Evolutionary conservation across 352 stramenopile genomes (phyloP), one percentile per base, ranked within the genome.

Genomic region (Globisporangium yorkense): DNA sequence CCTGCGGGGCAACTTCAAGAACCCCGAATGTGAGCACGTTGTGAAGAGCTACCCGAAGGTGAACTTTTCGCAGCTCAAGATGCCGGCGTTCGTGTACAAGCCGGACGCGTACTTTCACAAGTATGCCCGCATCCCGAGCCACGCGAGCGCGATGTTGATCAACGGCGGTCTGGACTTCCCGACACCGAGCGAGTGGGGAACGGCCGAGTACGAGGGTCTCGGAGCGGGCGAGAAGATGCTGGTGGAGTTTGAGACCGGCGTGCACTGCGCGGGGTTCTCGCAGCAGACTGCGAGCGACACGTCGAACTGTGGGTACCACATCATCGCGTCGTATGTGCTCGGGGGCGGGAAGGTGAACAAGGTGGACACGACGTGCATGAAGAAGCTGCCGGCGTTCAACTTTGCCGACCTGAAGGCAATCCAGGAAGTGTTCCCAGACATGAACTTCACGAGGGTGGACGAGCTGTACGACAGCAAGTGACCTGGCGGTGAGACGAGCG

Each of bases 21-120:
- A 64, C 5, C 45, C 44, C 0, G 54, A 51, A 9, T 74, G 67
- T 41, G 6, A 24, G 4, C 16, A 47, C n/a, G 15, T 64, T 0
- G 16, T 50, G 13, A 33, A 45, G 7, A 51, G 16, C 1, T 31
- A 50, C 27, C 54, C 54, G 20, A 5, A 37, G 0, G 40, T 53
- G 18, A 33, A 60, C 35, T 40, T 61, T 10, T 24, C 39, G 7
- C 39, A 51, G 20, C 40, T 44, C 31, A 7, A 44, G n/a, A 31
- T 10, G 51, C 13, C 43, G 8, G 13, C 51, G 31, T 78, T 70
- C 50, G n/a, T 49, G 10, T 77, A 81, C 62, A 31, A 54, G 21
- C 55, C 31, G 4, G 72, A 81, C 48, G 43, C 61, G 47, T 77
- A 76, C 59, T 71, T 31, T 20, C 54, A 72, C 49, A 61, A 61